phyloP scores from a whole-genome alignment of 805 yeast species.

The Candida sphagnicola region DNA sequence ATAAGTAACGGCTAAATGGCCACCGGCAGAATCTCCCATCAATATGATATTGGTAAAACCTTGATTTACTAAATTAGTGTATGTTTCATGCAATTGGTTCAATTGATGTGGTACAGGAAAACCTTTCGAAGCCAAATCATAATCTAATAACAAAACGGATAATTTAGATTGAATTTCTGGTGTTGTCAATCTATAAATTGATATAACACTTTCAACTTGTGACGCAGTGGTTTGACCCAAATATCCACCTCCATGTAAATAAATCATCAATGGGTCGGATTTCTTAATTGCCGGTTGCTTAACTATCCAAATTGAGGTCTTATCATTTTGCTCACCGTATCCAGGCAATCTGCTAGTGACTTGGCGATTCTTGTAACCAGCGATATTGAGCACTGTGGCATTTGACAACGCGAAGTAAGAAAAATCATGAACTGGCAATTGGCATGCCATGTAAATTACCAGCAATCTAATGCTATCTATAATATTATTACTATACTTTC shows the following conservation, averaged over 20 bases:
- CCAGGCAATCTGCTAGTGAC: constrained; percentile 16
- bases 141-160: constrained; percentile 28
- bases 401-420: constrained; percentile 8
- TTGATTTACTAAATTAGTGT: constrained; percentile 16
- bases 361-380: constrained; percentile 1
- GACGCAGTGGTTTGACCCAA: constrained; percentile 25
- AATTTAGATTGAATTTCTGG: constrained; percentile 13
- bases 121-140: constrained; percentile 27
- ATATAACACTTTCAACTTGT: constrained; percentile 27
- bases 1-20: constrained; percentile 28
- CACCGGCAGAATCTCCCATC: constrained; percentile 44
- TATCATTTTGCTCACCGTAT: constrained; percentile 29
- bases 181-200: constrained; percentile 24
- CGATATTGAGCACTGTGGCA: constrained; percentile 10
- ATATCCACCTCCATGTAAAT: constrained; percentile 40
- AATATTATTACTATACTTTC: constrained; percentile 12
- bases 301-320: constrained; percentile 30
- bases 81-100: constrained; percentile 25
- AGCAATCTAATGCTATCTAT: constrained; percentile 10
- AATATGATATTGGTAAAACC: constrained; percentile 26
- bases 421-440: constrained; percentile 12
- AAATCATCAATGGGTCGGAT: constrained; percentile 31
- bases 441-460: constrained; percentile 12
- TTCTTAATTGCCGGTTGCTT: constrained; percentile 20
- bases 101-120: constrained; percentile 30